Conservation (phyloP, 2,329 filamentous ascomycete species). For the Epichloe elymi region DNA sequence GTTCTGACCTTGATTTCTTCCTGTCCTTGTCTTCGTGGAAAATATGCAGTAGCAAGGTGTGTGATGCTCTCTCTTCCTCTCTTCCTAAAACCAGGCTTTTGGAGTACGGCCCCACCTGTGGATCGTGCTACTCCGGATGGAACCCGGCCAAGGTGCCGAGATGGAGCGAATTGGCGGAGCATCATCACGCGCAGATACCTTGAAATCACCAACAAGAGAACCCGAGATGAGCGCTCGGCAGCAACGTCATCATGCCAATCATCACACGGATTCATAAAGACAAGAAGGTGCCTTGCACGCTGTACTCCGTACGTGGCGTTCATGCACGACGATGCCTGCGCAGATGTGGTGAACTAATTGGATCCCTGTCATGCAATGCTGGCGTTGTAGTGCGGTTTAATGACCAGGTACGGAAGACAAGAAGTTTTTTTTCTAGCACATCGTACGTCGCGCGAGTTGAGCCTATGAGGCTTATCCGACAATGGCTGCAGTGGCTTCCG, state of each 20-base stretch:
- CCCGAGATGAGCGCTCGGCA: neutral
- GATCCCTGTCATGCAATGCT: neutral
- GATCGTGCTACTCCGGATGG: constrained; percentile 3
- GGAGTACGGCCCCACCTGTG: constrained; percentile 1
- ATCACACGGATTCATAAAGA: neutral
- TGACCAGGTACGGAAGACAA: neutral
- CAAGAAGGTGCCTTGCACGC: neutral
- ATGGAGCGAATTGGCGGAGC: neutral
- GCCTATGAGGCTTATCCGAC: neutral
- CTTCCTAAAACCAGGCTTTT: neutral
- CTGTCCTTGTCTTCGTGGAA: too few species aligned
- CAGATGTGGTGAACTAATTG: neutral
- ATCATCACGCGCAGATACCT: neutral
- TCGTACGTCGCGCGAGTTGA: neutral
- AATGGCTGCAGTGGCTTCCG: neutral
- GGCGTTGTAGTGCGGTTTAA: neutral
- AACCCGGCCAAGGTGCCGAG: neutral
- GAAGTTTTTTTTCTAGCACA: neutral
- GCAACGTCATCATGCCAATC: neutral
- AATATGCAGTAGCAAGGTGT: too few species aligned
- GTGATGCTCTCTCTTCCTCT: too few species aligned
- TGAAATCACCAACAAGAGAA: neutral
- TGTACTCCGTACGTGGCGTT: neutral
- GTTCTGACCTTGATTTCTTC: too few species aligned
- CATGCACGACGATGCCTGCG: neutral